Evolutionary conservation across 1,284 basidiomycete genomes (phyloP).

Genomic region (Microbotryomycetes sp.): DNA sequence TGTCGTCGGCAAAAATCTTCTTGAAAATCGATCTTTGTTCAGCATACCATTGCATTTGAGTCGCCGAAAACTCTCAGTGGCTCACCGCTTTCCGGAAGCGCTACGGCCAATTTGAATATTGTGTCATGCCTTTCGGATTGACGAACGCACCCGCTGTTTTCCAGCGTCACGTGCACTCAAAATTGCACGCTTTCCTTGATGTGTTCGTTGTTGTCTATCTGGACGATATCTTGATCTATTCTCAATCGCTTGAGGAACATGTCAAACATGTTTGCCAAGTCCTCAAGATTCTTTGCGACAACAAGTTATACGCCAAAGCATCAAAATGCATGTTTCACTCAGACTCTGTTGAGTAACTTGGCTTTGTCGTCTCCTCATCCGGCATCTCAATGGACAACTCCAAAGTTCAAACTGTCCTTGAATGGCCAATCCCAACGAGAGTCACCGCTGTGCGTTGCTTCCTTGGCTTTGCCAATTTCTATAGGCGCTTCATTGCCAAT

Average conservation of each 20-base stretch:
- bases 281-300: constrained; percentile 38
- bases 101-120: constrained; percentile 42
- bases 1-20: constrained; percentile 38
- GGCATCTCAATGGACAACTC: constrained; percentile 44
- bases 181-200: constrained; percentile 36
- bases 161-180: constrained; percentile 38
- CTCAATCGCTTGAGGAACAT: constrained; percentile 44
- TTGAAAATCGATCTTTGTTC: constrained; percentile 37
- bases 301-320: background rate
- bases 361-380: constrained; percentile 41
- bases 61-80: constrained; percentile 36
- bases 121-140: constrained; percentile 44
- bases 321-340: constrained; percentile 16
- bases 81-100: constrained; percentile 42
- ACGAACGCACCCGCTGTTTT: constrained; percentile 43
- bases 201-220: constrained; percentile 37
- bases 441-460: constrained; percentile 41
- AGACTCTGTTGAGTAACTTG: constrained; percentile 43
- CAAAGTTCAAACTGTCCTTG: constrained; percentile 43
- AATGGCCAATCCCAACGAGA: constrained; percentile 43
- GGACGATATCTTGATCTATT: constrained; percentile 41
- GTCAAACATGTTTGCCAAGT: constrained; percentile 39
- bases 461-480: constrained; percentile 46
- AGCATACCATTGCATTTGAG: constrained; percentile 37
- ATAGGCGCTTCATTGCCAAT: constrained; percentile 43